phyloP scores from a whole-genome alignment of 164 flowering plant species.

The Vitis rotundifolia region DNA sequence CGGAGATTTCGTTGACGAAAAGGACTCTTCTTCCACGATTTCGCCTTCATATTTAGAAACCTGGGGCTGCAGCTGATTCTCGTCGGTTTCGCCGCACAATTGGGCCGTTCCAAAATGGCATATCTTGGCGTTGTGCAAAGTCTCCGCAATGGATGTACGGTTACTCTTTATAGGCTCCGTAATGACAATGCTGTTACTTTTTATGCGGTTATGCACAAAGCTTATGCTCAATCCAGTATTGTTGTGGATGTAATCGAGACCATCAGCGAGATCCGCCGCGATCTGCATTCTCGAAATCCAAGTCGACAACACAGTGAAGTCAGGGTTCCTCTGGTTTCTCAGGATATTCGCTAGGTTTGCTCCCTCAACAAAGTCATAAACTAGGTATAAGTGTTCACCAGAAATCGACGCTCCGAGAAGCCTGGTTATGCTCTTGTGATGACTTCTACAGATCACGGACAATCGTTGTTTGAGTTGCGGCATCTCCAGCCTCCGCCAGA shows the following conservation, averaged over 20 bases:
- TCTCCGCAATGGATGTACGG: slow-evolving; percentile 46
- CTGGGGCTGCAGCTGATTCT: neutral
- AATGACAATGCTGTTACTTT: slow-evolving; percentile 46
- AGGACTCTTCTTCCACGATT: slow-evolving; percentile 1
- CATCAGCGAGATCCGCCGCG: slow-evolving; percentile 61
- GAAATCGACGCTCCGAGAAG: slow-evolving; percentile 54
- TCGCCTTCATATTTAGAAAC: neutral
- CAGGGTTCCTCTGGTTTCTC: slow-evolving; percentile 45
- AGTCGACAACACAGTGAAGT: slow-evolving; percentile 46
- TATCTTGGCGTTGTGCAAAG: slow-evolving; percentile 37
- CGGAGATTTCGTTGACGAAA: neutral
- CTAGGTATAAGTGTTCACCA: slow-evolving; percentile 49
- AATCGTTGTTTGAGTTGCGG: slow-evolving; percentile 39
- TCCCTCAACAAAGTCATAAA: slow-evolving; percentile 48
- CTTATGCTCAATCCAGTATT: slow-evolving; percentile 29
- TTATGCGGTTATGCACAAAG: slow-evolving; percentile 58
- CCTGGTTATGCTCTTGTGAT: slow-evolving; percentile 43
- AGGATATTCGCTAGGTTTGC: slow-evolving; percentile 43
- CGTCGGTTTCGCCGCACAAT: slow-evolving; percentile 57
- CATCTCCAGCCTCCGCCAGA: slow-evolving; percentile 40
- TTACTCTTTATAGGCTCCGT: slow-evolving; percentile 54
- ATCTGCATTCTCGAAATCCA: slow-evolving; percentile 61
- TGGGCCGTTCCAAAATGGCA: slow-evolving; percentile 70
- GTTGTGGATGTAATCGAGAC: slow-evolving; percentile 62
- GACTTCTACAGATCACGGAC: slow-evolving; percentile 46